These are phyloP conservation scores for Thuja plicata DNA, from an alignment of 83 land plant genomes.

Conservation along the genomic window DNA sequence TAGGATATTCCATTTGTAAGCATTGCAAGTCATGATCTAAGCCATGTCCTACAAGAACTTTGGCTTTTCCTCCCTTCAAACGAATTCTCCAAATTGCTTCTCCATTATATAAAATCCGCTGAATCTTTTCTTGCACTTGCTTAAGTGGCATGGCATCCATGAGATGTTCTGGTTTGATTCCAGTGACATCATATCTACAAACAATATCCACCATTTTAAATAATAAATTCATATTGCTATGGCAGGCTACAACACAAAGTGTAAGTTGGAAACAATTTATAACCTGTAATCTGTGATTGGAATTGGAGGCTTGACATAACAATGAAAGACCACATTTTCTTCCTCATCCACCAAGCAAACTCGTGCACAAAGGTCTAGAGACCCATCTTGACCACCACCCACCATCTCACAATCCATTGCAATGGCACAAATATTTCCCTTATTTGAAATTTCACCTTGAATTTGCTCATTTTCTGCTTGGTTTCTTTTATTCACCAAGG, in stretches of 20 bases:
- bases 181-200: too few species aligned
- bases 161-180: too few species aligned
- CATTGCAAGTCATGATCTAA: too few species aligned
- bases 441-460: neutral
- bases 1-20: too few species aligned
- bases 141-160: too few species aligned
- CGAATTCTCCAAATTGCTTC: too few species aligned
- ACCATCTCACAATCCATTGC: slow-evolving; percentile 89
- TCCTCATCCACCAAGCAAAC: slow-evolving; percentile 73
- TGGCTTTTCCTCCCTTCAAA: too few species aligned
- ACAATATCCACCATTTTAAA: too few species aligned
- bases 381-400: slow-evolving; percentile 74
- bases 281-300: slow-evolving; percentile 79
- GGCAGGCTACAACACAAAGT: neutral
- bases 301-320: slow-evolving; percentile 53
- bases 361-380: slow-evolving; percentile 62
- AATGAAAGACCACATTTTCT: slow-evolving; percentile 58
- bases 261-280: neutral
- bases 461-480: neutral
- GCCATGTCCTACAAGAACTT: too few species aligned
- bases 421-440: slow-evolving; percentile 8
- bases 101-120: too few species aligned
- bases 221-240: too few species aligned
- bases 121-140: too few species aligned
- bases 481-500: neutral